Base-by-base conservation (phyloP, 805 yeast genomes). In the Suhomyces faveliae region DNA sequence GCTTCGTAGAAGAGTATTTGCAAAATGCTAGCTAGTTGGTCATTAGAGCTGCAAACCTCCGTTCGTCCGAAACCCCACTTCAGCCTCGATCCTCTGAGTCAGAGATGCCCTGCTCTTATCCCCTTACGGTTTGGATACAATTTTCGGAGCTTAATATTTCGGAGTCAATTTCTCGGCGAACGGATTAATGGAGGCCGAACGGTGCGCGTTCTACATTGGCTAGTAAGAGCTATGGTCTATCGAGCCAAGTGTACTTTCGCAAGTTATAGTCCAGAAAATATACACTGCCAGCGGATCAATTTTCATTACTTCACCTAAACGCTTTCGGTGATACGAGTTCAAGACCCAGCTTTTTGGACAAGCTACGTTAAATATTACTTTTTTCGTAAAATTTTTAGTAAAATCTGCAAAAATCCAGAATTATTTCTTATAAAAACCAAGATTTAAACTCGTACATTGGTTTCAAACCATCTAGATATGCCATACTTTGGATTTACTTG, bases 381-480 rank as follows among this genome's bases (percentile, higher is more conserved):
- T 27, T 5, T 27, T 27, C 6, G 29, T 25, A 27, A n/a, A 27
- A n/a, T 27, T 27, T 2, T 15, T 27, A n/a, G 2, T n/a, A 27
- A 27, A n/a, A n/a, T n/a, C n/a, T 27, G 30, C 30, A 15, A 27
- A n/a, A 27, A 27, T 27, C n/a, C 5, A 27, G n/a, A 13, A 27
- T 27, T 27, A 15, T 27, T 20, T 33, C 12, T 2, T 37, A 12
- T 37, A 1, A 17, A 20, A 37, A 5, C 23, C 24, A n/a, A 9
- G 40, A 25, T 20, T n/a, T 37, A n/a, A 10, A 37, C 40, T 17
- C 40, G 25, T 15, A 37, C 25, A n/a, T n/a, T 21, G 17, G 11
- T 7, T 5, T 71, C 69, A 54, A 80, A 79, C 81, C 84, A 77
- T 12, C 64, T 54, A 43, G 73, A 75, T 6, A 78, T 62, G 1